phyloP scores from a whole-genome alignment of 306 rosid species.

The Acacia acuminata region DNA sequence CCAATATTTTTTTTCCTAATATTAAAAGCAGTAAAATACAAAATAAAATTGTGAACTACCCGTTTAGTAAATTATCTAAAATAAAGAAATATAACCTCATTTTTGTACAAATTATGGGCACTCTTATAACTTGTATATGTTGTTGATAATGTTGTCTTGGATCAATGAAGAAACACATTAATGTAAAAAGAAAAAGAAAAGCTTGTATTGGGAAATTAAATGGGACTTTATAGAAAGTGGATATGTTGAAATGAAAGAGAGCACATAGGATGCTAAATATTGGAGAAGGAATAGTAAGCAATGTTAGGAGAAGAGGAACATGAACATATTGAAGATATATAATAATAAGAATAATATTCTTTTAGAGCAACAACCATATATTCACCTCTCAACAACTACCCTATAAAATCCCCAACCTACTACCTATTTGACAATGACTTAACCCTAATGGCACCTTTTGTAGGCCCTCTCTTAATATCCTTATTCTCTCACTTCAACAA shows the following conservation, averaged over 20 bases:
- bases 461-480: neutral
- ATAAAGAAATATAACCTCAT: neutral
- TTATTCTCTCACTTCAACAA: neutral
- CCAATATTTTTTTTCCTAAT: neutral
- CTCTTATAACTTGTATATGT: neutral
- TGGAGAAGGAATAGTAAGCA: neutral
- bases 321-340: neutral
- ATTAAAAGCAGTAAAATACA: neutral
- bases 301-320: neutral
- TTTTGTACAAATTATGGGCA: neutral
- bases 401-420: neutral
- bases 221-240: neutral
- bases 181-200: neutral
- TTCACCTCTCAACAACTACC: neutral
- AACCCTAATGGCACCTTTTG: neutral
- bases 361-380: slow-evolving; percentile 1
- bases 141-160: no score
- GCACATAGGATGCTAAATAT: neutral
- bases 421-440: slow-evolving; percentile 2
- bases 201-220: neutral
- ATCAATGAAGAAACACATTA: neutral
- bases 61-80: neutral
- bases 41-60: neutral
- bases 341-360: neutral
- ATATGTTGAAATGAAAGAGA: neutral